Evolutionary conservation across 768 basidiomycete species (phyloP), one percentile per base, ranked within the genome.

Genomic region (Hericium erinaceus): DNA sequence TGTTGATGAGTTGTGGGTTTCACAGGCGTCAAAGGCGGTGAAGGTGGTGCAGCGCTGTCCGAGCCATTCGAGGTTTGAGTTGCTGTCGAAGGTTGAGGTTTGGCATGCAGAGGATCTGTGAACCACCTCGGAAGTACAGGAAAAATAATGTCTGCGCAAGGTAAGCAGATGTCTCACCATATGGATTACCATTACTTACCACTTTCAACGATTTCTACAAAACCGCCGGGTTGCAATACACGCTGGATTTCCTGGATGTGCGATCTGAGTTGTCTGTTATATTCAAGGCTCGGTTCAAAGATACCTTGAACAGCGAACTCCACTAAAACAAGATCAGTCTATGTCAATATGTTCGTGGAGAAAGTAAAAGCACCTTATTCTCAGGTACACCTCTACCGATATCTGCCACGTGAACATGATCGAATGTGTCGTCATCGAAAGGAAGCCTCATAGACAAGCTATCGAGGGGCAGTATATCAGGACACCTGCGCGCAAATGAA

Each of bases 361-460:
- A 48, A 46, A 20, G 39, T 39, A 44, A 26, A 56, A 51, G 11
- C 41, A 68, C 65, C 51, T 67, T 66, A 53, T 64, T 57, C 52
- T 89, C 87, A 7, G 87, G 86, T 39, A 89, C 79, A 12, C 81
- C 86, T 64, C 76, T 76, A 0, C 85, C 80, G 58, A 89, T 79
- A 52, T 74, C 72, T 58, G 80, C 76, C 53, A 90, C 79, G 63
- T 85, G 89, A n/a, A 91, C 81, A 67, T 87, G 81, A 68, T 91
- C 89, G 60, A 91, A 91, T 63, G 86, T 82, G 59, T 90, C 87
- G 56, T 90, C 89, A 15, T 89, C 87, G 65, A 89, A 91, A 0
- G 89, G 89, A 18, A 91, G 74, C 63, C 77, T 85, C 11, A 81
- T 87, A 50, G 87, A 87, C 63, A 91, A 70, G 68, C 88, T 90